phyloP scores from a whole-genome alignment of 805 yeast genomes.

The Saccharomycopsis microspora region DNA sequence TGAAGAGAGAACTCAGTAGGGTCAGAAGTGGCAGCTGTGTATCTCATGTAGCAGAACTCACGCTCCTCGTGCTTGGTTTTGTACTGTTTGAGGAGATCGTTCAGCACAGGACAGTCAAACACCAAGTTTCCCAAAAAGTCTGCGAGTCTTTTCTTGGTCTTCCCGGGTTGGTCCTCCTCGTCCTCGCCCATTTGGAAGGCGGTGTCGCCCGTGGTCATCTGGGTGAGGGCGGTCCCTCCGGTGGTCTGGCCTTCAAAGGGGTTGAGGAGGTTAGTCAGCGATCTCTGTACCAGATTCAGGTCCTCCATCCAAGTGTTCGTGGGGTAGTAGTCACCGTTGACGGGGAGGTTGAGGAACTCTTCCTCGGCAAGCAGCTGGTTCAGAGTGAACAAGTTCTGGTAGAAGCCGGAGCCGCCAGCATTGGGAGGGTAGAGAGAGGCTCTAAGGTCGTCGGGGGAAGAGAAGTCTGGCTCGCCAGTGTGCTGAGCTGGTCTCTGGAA shows the following conservation, averaged over 20 bases:
- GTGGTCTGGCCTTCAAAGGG: conserved; percentile 16
- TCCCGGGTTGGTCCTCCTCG: conserved; percentile 3
- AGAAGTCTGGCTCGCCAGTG: conserved; percentile 7
- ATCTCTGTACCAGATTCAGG: conserved; percentile 1
- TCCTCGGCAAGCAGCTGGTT: conserved; percentile 13
- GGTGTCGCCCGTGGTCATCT: conserved; percentile 11
- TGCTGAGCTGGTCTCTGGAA: not conserved
- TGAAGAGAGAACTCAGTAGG: conserved; percentile 57
- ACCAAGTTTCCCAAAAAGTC: conserved; percentile 57
- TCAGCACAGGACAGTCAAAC: conserved; percentile 84
- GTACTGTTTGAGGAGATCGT: conserved; percentile 45
- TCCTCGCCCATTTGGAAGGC: conserved; percentile 1
- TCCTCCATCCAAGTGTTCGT: conserved; percentile 16
- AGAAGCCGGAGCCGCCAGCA: conserved; percentile 12
- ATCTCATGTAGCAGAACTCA: conserved; percentile 84
- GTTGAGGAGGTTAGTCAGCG: conserved; percentile 6
- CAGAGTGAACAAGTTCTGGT: conserved; percentile 13
- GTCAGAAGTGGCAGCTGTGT: conserved; percentile 90
- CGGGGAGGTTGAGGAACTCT: conserved; percentile 14
- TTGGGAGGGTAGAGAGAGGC: conserved; percentile 16
- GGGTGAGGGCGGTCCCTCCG: conserved; percentile 12
- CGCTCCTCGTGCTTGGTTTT: conserved; percentile 22
- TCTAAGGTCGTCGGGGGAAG: conserved; percentile 13
- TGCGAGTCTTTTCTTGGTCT: conserved; percentile 15
- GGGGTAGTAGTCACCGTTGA: conserved; percentile 16